Evolutionary conservation across 495 filamentous ascomycete genomes (phyloP), one percentile per base, ranked within the genome.

Genomic region (Xanthoparmelia taractica): DNA sequence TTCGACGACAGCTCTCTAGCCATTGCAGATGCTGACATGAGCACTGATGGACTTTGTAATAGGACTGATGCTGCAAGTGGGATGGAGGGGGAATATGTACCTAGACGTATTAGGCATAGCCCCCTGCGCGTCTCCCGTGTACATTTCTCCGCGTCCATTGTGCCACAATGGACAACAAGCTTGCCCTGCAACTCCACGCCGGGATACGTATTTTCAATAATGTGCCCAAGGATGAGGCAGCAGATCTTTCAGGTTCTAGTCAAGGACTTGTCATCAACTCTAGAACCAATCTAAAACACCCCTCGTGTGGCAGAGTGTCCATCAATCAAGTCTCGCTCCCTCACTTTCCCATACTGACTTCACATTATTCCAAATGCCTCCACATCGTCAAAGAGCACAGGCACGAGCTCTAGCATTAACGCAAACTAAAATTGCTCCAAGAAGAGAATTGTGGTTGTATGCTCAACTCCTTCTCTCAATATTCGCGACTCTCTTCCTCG

Each of bases 401-500:
- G 13, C 29, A 36, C 18, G 38, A 23, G 29, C 20, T 29, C 37
- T 4, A 6, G 29, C 41, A 56, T 23, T 36, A 18, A 40, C 25
- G 52, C 38, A 31, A 41, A 25, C 23, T 29, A 52, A 25, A 18
- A 31, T 33, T 12, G 18, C 38, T 23, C 50, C 2, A 15, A 33
- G 4, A 36, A 18, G 4, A 20, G 34, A 12, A 13, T 23, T 15
- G 31, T 23, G 31, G n/a, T 10, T 36, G 29, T 33, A 33, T 37
- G 17, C 6, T 2, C 52, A 37, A 31, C 29, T 33, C 8, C 29
- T 45, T 23, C 33, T 11, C 31, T 34, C n/a, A 4, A 34, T 18
- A 6, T 23, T 61, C 1, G 33, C 37, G 11, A 47, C 17, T 57
- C 31, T 65, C 7, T n/a, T 82, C 29, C 80, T 94, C 52, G 80